These are phyloP conservation scores for Hypsizygus marmoreus DNA, from an alignment of 768 basidiomycete species.

Conservation along the genomic window DNA sequence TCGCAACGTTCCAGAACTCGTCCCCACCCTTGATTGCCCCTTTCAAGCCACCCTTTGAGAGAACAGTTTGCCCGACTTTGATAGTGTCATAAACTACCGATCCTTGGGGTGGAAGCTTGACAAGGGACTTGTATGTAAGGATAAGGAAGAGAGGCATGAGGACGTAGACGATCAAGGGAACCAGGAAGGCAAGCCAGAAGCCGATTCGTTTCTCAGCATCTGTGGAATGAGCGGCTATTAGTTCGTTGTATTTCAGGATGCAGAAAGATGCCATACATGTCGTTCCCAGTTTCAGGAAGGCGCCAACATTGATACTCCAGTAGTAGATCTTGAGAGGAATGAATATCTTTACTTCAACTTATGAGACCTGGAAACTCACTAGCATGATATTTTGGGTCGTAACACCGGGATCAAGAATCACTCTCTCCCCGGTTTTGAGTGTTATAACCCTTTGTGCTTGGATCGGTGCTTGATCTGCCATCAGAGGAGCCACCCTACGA, in stretches of 20 bases:
- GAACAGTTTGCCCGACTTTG: constrained; percentile 19
- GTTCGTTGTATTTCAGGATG: neutral
- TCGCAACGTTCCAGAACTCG: constrained; percentile 26
- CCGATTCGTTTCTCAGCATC: constrained; percentile 21
- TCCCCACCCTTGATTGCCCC: constrained; percentile 25
- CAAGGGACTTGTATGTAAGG: constrained; percentile 25
- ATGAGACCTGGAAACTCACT: neutral
- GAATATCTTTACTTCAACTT: neutral
- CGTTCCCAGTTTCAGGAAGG: constrained; percentile 16
- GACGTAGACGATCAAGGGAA: constrained; percentile 28
- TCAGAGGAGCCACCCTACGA: constrained; percentile 17
- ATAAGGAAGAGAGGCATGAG: constrained; percentile 33
- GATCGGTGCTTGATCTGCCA: constrained; percentile 18
- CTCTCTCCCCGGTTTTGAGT: constrained; percentile 15
- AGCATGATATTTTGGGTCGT: constrained; percentile 19
- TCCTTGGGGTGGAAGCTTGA: constrained; percentile 34
- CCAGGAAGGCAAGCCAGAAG: constrained; percentile 27
- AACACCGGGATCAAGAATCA: constrained; percentile 19
- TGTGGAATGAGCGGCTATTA: neutral
- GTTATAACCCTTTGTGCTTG: constrained; percentile 9
- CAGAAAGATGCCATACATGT: constrained; percentile 6
- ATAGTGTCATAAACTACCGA: constrained; percentile 32
- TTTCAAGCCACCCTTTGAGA: constrained; percentile 14
- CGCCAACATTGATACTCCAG: constrained; percentile 18
- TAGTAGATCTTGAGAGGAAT: constrained; percentile 13